Percentiles rank a stretch among this genome's conserved stretches.
phyloP scores from a whole-genome alignment of 1,284 basidiomycete genomes.

The Leccinum pachyderme region DNA sequence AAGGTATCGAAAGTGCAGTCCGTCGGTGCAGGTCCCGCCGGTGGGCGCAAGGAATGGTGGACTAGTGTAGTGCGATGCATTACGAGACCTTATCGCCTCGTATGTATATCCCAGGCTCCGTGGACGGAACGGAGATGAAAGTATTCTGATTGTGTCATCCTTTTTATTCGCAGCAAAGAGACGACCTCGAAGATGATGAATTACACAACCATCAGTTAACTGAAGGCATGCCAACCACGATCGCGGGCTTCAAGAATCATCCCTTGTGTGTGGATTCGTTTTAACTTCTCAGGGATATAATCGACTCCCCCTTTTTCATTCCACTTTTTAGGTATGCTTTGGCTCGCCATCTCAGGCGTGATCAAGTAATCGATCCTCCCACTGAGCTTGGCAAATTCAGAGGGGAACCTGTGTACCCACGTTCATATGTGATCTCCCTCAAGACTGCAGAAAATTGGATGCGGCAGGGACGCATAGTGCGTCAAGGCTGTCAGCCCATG shows the following conservation, averaged over 20 bases:
- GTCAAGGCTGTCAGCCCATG: slow-evolving; percentile 77
- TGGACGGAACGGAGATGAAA: slow-evolving; percentile 27
- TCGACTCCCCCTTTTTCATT: slow-evolving; percentile 4
- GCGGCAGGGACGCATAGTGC: slow-evolving; percentile 78
- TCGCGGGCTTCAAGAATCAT: slow-evolving; percentile 95
- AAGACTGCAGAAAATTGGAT: slow-evolving; percentile 96
- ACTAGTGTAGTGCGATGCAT: slow-evolving; percentile 60
- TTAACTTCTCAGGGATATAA: slow-evolving; percentile 10
- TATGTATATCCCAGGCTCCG: slow-evolving; percentile 39
- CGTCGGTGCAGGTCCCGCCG: slow-evolving; percentile 42
- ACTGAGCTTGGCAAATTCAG: slow-evolving; percentile 89
- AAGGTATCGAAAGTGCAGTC: slow-evolving; percentile 84
- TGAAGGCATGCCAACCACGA: slow-evolving; percentile 93
- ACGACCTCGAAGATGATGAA: slow-evolving; percentile 95
- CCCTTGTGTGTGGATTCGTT: slow-evolving; percentile 62
- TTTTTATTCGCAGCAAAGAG: slow-evolving; percentile 64
- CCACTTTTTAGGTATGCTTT: slow-evolving; percentile 72
- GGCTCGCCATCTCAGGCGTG: slow-evolving; percentile 84
- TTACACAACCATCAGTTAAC: slow-evolving; percentile 74
- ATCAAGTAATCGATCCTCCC: slow-evolving; percentile 85
- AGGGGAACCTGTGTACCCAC: slow-evolving; percentile 91
- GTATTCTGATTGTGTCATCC: slow-evolving; percentile 15
- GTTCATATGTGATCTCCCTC: slow-evolving; percentile 77
- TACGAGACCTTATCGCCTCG: slow-evolving; percentile 76
- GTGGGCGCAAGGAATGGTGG: slow-evolving; percentile 86